A percentile compares a stretch with the other conserved stretches of the same genome.
phyloP scores from a whole-genome alignment of 2,329 filamentous ascomycete species.

The Leptographium flavum region DNA sequence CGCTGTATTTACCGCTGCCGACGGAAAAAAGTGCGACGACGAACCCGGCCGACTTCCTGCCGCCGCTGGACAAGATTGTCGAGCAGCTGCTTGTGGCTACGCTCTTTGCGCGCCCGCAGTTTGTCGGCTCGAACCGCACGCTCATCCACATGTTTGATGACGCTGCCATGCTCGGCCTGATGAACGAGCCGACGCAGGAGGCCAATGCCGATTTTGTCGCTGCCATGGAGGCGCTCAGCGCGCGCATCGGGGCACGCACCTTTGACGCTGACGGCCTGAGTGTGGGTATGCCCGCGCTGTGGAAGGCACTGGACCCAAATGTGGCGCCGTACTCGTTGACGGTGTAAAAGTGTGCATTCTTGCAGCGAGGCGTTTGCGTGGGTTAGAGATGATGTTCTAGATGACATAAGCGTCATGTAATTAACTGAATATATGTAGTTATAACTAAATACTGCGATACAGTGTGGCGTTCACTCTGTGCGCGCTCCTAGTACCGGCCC shows the following conservation, averaged over 20 bases:
- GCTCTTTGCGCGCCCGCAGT: conserved; percentile 25
- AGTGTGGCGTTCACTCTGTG: too few relatives aligned
- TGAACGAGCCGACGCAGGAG: conserved; percentile 16
- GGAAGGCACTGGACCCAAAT: conserved; percentile 13
- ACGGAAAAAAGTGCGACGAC: conserved; percentile 21
- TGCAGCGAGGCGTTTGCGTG: too few relatives aligned
- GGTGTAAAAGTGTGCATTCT: too few relatives aligned
- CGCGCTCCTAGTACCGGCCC: too few relatives aligned
- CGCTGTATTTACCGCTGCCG: conserved; percentile 25
- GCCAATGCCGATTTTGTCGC: conserved; percentile 22
- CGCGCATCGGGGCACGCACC: conserved; percentile 18
- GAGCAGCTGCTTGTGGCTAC: conserved; percentile 22
- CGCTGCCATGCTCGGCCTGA: conserved; percentile 17
- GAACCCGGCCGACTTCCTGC: conserved; percentile 22
- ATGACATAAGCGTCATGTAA: too few relatives aligned
- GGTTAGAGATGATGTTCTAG: too few relatives aligned
- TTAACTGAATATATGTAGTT: too few relatives aligned
- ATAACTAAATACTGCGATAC: too few relatives aligned
- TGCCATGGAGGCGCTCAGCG: conserved; percentile 24
- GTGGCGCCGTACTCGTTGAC: conserved; percentile 11
- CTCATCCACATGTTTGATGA: conserved; percentile 27
- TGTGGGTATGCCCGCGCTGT: conserved; percentile 33
- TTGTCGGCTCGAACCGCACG: conserved; percentile 20
- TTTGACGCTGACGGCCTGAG: conserved; percentile 28
- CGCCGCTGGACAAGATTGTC: conserved; percentile 17